Evolutionary conservation across 2,329 filamentous ascomycete genomes (phyloP).

Genomic region (Cladosporium sp.): DNA sequence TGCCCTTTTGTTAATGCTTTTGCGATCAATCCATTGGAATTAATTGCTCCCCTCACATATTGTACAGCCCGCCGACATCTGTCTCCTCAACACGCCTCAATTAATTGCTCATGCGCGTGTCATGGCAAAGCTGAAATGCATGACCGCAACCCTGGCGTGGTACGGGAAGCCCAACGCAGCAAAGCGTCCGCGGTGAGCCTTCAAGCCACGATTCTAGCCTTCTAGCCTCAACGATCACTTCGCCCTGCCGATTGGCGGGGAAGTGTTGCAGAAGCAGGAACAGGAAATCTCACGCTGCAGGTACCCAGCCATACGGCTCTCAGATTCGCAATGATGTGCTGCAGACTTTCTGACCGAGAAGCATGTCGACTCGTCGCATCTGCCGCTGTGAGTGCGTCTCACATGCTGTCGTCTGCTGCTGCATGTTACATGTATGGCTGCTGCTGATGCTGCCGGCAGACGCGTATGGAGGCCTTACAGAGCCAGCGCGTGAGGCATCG

Average conservation of each 20-base stretch:
- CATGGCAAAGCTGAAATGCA: slow-evolving; percentile 12
- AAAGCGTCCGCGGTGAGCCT: slow-evolving; percentile 15
- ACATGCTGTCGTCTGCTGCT: neutral
- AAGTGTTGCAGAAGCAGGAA: slow-evolving; percentile 12
- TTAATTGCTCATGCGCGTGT: neutral
- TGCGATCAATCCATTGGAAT: neutral
- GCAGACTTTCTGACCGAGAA: slow-evolving; percentile 6
- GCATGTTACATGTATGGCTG: neutral
- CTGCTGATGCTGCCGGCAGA: neutral
- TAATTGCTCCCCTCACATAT: neutral
- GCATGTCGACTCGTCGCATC: slow-evolving; percentile 1
- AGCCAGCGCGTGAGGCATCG: neutral
- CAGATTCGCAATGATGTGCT: neutral
- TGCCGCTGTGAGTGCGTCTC: slow-evolving; percentile 3
- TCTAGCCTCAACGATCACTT: slow-evolving; percentile 1
- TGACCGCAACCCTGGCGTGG: neutral
- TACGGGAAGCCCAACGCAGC: slow-evolving; percentile 7
- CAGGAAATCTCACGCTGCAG: slow-evolving; percentile 19
- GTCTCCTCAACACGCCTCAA: neutral
- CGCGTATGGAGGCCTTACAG: neutral
- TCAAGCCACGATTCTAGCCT: slow-evolving; percentile 20
- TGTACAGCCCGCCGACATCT: neutral
- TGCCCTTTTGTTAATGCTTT: neutral
- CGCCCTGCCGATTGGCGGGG: slow-evolving; percentile 20
- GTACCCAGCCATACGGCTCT: slow-evolving; percentile 15